Evolutionary conservation across 1,284 basidiomycete genomes (phyloP).

Genomic region (Apiotrichum mycotoxinovorans): DNA sequence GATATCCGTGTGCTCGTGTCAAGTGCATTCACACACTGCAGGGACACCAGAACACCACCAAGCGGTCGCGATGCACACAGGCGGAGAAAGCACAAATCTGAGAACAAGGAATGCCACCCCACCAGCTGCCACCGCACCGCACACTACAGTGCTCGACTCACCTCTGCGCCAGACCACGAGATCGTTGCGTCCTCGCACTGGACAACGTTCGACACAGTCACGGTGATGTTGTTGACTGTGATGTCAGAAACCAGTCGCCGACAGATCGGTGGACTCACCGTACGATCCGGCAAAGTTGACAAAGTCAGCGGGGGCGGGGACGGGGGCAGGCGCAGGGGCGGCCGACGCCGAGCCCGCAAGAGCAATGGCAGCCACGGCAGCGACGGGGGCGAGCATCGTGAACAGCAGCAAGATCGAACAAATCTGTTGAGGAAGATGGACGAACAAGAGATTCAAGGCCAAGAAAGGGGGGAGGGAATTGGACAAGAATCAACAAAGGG

Average conservation of each 20-base stretch:
- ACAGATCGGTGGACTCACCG: conserved; percentile 1
- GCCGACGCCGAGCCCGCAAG: not conserved
- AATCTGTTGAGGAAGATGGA: too few species aligned
- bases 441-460: too few species aligned
- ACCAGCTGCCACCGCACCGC: too few species aligned
- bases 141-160: too few species aligned
- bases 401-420: not conserved
- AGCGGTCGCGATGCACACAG: too few species aligned
- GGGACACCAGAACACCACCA: too few species aligned
- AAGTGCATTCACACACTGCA: not conserved
- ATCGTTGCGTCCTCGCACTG: conserved; percentile 42
- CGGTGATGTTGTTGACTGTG: conserved; percentile 38
- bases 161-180: conserved; percentile 38
- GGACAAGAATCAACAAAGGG: too few species aligned
- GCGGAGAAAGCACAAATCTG: too few species aligned
- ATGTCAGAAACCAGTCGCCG: not conserved
- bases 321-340: not conserved
- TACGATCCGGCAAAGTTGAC: conserved; percentile 8
- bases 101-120: too few species aligned
- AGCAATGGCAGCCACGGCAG: not conserved
- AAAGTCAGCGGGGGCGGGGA: not conserved
- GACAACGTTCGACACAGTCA: conserved; percentile 32
- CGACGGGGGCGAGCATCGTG: not conserved
- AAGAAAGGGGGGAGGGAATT: too few species aligned
- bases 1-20: too few species aligned